These are phyloP conservation scores for Eucalyptus tenuipes DNA, from an alignment of 345 rosid species.

Conservation along the genomic window DNA sequence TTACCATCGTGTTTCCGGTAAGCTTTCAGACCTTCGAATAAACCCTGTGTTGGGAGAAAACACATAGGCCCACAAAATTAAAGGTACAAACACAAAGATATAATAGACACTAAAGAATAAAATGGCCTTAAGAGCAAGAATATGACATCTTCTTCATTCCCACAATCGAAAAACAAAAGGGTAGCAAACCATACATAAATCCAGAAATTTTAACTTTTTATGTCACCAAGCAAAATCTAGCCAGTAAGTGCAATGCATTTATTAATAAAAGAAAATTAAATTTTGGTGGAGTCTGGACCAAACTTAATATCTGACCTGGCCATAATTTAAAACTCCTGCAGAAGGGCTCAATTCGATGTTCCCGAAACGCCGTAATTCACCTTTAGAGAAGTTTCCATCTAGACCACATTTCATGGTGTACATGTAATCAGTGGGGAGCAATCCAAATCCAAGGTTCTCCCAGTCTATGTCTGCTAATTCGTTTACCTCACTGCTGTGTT, in stretches of 20 bases:
- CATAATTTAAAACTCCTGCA: constrained; percentile 86
- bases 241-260: background rate
- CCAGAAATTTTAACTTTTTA: background rate
- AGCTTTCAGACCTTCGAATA: constrained; percentile 95
- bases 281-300: background rate
- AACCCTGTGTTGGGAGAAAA: constrained; percentile 31
- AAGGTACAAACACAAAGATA: background rate
- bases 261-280: background rate
- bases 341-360: constrained; percentile 85
- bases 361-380: constrained; percentile 68
- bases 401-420: constrained; percentile 51
- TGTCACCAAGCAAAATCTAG: background rate
- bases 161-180: background rate
- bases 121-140: background rate
- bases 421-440: constrained; percentile 77
- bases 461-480: constrained; percentile 70
- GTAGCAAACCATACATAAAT: background rate
- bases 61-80: background rate
- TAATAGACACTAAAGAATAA: background rate
- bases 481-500: constrained; percentile 16
- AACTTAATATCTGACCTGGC: constrained; percentile 47
- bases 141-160: background rate
- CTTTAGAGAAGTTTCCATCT: constrained; percentile 50
- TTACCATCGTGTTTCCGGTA: constrained; percentile 63
- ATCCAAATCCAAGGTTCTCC: constrained; percentile 78